These are phyloP conservation scores for Phaeosphaeria sp. DNA, from an alignment of 2,329 filamentous ascomycete genomes.

Conservation along the genomic window DNA sequence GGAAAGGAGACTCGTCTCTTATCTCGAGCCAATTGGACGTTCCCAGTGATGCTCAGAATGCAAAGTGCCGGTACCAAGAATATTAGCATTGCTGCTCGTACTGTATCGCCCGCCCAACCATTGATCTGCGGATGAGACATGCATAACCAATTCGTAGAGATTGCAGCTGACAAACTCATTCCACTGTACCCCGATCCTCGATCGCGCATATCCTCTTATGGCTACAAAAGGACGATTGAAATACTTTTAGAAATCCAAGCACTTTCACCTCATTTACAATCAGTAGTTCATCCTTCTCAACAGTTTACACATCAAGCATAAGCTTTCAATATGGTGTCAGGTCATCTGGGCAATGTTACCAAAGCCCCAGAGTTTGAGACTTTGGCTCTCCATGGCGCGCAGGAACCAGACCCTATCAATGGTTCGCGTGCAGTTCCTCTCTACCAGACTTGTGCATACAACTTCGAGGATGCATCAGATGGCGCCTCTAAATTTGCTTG, in stretches of 20 bases:
- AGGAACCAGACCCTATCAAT: constrained; percentile 31
- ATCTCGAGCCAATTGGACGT: background rate
- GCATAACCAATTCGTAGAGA: background rate
- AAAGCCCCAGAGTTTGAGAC: constrained; percentile 29
- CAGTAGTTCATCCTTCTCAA: background rate
- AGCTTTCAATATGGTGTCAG: constrained; percentile 26
- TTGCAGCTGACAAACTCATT: background rate
- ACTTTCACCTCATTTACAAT: background rate
- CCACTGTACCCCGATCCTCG: background rate
- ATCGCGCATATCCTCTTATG: background rate
- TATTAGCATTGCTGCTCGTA: background rate
- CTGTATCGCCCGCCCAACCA: too few species aligned
- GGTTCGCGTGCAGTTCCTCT: constrained; percentile 29
- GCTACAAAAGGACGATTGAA: background rate
- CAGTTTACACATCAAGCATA: background rate
- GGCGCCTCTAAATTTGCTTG: constrained; percentile 40
- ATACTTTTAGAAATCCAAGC: background rate
- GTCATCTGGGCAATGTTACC: constrained; percentile 27
- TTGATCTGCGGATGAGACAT: background rate
- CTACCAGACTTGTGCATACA: constrained; percentile 26
- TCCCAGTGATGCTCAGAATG: background rate
- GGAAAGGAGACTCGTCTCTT: background rate
- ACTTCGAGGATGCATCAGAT: constrained; percentile 48
- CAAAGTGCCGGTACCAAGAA: too few species aligned
- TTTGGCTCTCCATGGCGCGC: constrained; percentile 26